A percentile compares a stretch with the other conserved stretches of the same genome.
phyloP scores from a whole-genome alignment of 805 yeast genomes.

The Lachancea fermentati region DNA sequence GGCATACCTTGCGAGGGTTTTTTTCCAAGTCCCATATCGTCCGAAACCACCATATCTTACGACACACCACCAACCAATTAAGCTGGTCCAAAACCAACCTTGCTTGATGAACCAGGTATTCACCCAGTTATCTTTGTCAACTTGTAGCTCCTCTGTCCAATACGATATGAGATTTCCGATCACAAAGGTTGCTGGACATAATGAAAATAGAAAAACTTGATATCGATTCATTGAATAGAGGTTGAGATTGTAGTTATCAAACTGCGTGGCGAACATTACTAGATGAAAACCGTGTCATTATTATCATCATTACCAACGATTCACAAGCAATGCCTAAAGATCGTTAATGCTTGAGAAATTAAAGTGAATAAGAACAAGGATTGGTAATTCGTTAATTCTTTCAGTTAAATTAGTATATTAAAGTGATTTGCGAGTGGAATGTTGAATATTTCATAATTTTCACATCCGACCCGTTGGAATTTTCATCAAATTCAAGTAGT shows the following conservation, averaged over 20 bases:
- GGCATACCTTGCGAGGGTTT: slow-evolving; percentile 36
- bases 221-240: neutral
- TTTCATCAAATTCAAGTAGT: too few species aligned
- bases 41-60: slow-evolving; percentile 11
- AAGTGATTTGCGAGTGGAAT: too few species aligned
- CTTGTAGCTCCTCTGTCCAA: slow-evolving; percentile 4
- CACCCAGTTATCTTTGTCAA: slow-evolving; percentile 59
- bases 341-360: too few species aligned
- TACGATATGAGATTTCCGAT: slow-evolving; percentile 42
- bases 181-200: slow-evolving; percentile 40
- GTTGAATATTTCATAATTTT: too few species aligned
- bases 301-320: neutral
- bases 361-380: too few species aligned
- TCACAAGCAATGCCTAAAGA: too few species aligned
- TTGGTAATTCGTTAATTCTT: too few species aligned
- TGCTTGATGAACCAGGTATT: slow-evolving; percentile 74
- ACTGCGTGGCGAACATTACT: neutral
- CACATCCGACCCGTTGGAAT: too few species aligned
- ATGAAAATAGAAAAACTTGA: slow-evolving; percentile 9
- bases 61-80: slow-evolving; percentile 31
- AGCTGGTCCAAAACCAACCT: slow-evolving; percentile 90
- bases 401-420: too few species aligned
- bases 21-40: slow-evolving; percentile 5
- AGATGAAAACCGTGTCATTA: slow-evolving; percentile 1
- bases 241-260: neutral